phyloP scores from a whole-genome alignment of 2,329 filamentous ascomycete species.

The Amauroascus niger region DNA sequence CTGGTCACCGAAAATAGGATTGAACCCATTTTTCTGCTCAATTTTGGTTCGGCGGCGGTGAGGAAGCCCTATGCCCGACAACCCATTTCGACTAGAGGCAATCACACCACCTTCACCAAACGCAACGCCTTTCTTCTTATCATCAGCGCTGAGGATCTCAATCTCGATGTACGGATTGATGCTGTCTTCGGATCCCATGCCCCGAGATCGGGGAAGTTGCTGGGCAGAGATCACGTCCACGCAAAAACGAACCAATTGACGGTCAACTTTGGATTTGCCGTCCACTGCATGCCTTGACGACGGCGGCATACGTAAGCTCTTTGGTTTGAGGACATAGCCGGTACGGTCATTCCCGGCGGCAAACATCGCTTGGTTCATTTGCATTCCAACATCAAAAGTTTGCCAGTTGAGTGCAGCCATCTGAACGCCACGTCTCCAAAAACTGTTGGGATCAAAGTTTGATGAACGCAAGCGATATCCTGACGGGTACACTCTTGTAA shows the following conservation, averaged over 20 bases:
- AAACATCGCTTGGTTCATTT: conserved; percentile 97
- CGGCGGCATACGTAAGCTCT: conserved; percentile 54
- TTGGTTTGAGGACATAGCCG: conserved; percentile 89
- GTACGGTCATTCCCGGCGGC: conserved; percentile 74
- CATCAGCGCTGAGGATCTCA: conserved; percentile 87
- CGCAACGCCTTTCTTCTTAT: conserved; percentile 67
- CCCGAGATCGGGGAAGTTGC: conserved; percentile 75
- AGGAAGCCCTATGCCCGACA: conserved; percentile 59
- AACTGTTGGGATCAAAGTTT: conserved; percentile 88
- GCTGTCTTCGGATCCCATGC: conserved; percentile 59
- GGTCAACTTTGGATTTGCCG: conserved; percentile 53
- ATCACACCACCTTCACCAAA: conserved; percentile 57
- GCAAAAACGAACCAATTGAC: conserved; percentile 72
- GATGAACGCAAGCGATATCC: conserved; percentile 71
- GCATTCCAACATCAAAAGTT: conserved; percentile 90
- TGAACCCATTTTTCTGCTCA: conserved; percentile 82
- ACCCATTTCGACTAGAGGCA: conserved; percentile 53
- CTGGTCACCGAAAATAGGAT: conserved; percentile 72
- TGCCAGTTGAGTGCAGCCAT: conserved; percentile 99
- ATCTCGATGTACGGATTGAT: conserved; percentile 93
- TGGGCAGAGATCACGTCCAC: conserved; percentile 90
- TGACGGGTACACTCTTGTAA: conserved; percentile 92
- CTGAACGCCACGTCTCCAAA: conserved; percentile 92
- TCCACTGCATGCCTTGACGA: conserved; percentile 20
- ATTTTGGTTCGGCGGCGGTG: conserved; percentile 71